Evolutionary conservation across 2,329 filamentous ascomycete genomes (phyloP).

Genomic region (Rhynchosporium agropyri): DNA sequence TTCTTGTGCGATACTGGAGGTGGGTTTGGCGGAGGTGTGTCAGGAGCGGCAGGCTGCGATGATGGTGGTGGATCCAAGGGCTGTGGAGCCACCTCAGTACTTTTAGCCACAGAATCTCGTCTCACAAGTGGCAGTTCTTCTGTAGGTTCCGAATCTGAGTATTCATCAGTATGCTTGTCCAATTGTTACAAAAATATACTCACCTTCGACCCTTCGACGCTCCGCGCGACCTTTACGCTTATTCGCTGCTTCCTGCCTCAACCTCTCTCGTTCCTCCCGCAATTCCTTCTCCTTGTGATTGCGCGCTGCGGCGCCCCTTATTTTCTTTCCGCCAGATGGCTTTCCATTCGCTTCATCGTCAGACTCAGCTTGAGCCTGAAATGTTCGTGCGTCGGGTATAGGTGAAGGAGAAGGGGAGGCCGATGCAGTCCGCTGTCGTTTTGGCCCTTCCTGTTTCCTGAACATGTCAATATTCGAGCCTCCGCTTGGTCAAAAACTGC

Average conservation of each 20-base stretch:
- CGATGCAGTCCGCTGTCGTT: slow-evolving; percentile 83
- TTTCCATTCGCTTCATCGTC: slow-evolving; percentile 66
- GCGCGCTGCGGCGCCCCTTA: slow-evolving; percentile 58
- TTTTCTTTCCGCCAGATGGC: slow-evolving; percentile 59
- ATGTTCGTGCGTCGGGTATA: slow-evolving; percentile 51
- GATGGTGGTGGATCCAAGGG: slow-evolving; percentile 47
- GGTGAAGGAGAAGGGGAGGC: slow-evolving; percentile 60
- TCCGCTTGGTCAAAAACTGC: slow-evolving; percentile 45
- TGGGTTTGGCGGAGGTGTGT: slow-evolving; percentile 50
- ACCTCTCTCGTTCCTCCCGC: slow-evolving; percentile 74
- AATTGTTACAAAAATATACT: slow-evolving; percentile 31
- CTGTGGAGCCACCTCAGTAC: slow-evolving; percentile 34
- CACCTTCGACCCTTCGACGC: slow-evolving; percentile 79
- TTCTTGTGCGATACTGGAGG: slow-evolving; percentile 60
- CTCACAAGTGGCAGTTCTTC: slow-evolving; percentile 64
- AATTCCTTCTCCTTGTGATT: slow-evolving; percentile 65
- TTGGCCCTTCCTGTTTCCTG: slow-evolving; percentile 71
- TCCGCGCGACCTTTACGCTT: slow-evolving; percentile 83
- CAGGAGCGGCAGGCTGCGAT: slow-evolving; percentile 49
- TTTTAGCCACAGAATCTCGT: slow-evolving; percentile 41
- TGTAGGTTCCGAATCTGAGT: slow-evolving; percentile 69
- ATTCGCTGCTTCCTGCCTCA: slow-evolving; percentile 72
- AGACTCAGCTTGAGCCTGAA: slow-evolving; percentile 62
- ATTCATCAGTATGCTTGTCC: slow-evolving; percentile 31
- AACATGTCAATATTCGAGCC: slow-evolving; percentile 33